These are phyloP conservation scores for Tetrahymena elliotti DNA, from an alignment of 73 alveolate species.

Conservation along the genomic window DNA sequence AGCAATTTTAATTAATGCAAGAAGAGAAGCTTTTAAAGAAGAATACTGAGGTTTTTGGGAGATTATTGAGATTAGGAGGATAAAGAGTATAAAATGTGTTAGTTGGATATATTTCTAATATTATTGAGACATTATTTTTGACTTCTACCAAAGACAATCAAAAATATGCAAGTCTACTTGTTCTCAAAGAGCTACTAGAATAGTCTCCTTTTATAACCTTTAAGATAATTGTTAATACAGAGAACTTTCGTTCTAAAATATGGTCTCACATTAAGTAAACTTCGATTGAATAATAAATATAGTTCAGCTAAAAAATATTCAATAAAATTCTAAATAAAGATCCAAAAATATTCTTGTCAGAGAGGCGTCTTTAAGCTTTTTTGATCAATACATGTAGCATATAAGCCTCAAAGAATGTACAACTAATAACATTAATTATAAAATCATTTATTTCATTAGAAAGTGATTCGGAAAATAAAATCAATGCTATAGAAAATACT, in stretches of 20 bases:
- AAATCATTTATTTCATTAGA: background rate
- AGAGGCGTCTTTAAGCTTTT: background rate
- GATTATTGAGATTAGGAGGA: slow-evolving; percentile 40
- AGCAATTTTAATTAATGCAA: background rate
- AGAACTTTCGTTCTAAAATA: background rate
- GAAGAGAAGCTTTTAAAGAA: slow-evolving; percentile 34
- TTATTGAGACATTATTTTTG: background rate
- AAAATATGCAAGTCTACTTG: background rate
- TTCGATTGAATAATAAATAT: background rate
- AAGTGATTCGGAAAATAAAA: too few relatives aligned
- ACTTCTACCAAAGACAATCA: background rate
- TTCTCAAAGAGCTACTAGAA: background rate
- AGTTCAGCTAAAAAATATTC: background rate
- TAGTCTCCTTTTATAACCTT: background rate
- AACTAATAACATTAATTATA: too few relatives aligned
- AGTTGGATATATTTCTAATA: background rate
- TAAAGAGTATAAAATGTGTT: background rate
- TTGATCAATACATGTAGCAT: background rate
- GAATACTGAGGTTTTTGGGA: slow-evolving; percentile 43
- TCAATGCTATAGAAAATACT: background rate
- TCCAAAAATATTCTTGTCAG: background rate
- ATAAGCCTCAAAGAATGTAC: background rate
- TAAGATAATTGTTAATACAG: background rate
- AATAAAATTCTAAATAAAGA: background rate
- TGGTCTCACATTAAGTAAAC: background rate